Conservation (phyloP, 805 yeast species). For the Priceomyces castillae region DNA sequence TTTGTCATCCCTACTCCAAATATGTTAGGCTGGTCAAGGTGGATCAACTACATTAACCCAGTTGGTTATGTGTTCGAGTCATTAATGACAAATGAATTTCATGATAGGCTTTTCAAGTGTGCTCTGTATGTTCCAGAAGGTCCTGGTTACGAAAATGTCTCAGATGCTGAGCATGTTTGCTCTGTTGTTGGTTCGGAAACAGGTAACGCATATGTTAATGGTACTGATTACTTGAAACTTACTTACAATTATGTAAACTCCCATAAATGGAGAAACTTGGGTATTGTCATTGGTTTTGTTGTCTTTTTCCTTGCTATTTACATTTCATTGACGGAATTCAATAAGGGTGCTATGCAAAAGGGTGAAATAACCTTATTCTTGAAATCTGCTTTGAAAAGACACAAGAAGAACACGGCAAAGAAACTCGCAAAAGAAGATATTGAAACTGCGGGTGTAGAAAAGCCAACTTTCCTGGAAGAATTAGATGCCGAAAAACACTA, state of each 20-base stretch:
- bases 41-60: slow-evolving; percentile 44
- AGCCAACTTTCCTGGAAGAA: slow-evolving; percentile 26
- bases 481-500: slow-evolving; percentile 22
- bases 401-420: slow-evolving; percentile 20
- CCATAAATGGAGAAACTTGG: slow-evolving; percentile 82
- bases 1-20: slow-evolving; percentile 41
- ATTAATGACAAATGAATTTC: slow-evolving; percentile 64
- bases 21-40: slow-evolving; percentile 66
- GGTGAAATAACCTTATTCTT: slow-evolving; percentile 37
- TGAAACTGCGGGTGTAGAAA: slow-evolving; percentile 24
- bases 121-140: slow-evolving; percentile 60
- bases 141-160: slow-evolving; percentile 42
- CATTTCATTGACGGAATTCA: slow-evolving; percentile 33
- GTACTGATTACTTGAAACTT: slow-evolving; percentile 52
- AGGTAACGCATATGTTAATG: slow-evolving; percentile 54
- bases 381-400: slow-evolving; percentile 28
- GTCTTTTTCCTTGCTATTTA: slow-evolving; percentile 39
- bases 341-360: slow-evolving; percentile 45
- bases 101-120: slow-evolving; percentile 55
- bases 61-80: slow-evolving; percentile 51
- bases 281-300: slow-evolving; percentile 56
- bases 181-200: slow-evolving; percentile 56
- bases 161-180: slow-evolving; percentile 48
- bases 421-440: slow-evolving; percentile 14
- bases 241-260: slow-evolving; percentile 50